phyloP scores from a whole-genome alignment of 352 stramenopile species.

The Plasmopara viticola region DNA sequence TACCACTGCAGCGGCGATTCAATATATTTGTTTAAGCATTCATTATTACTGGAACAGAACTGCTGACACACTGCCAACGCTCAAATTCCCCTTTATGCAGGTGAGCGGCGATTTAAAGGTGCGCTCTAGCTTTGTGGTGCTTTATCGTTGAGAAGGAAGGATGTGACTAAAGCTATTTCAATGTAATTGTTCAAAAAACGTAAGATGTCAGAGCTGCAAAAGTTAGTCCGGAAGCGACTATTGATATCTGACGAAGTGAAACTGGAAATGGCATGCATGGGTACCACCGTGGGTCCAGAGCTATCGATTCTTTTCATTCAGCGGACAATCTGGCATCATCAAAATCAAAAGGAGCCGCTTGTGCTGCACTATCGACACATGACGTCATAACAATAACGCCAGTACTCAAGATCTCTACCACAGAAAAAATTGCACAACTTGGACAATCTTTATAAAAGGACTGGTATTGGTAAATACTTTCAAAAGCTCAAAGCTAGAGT shows the following conservation, averaged over 20 bases:
- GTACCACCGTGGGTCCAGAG: conserved; percentile 48
- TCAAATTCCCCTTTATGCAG: conserved; percentile 50
- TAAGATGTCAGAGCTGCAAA: conserved; percentile 58
- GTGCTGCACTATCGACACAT: conserved; percentile 45
- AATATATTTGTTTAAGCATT: no score
- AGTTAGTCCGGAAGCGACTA: conserved; percentile 33
- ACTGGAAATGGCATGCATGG: conserved; percentile 56
- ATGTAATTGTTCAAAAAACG: not conserved
- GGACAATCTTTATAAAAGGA: no score
- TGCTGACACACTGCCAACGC: conserved; percentile 19
- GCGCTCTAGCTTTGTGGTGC: not conserved
- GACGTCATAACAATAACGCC: conserved; percentile 10
- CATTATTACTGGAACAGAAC: conserved; percentile 7
- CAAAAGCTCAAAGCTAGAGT: no score
- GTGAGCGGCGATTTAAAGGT: conserved; percentile 60
- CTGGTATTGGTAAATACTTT: no score
- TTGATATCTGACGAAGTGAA: conserved; percentile 24
- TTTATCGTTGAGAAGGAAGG: not conserved
- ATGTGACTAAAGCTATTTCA: not conserved
- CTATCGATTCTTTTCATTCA: conserved; percentile 62
- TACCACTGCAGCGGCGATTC: not conserved
- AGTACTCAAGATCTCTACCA: no score
- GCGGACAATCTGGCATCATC: conserved; percentile 57
- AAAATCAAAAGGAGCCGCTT: conserved; percentile 37
- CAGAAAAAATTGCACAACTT: no score